Evolutionary conservation across 352 stramenopile species (phyloP), one percentile per base, ranked within the genome.

Genomic region (Plasmopara halstedii): DNA sequence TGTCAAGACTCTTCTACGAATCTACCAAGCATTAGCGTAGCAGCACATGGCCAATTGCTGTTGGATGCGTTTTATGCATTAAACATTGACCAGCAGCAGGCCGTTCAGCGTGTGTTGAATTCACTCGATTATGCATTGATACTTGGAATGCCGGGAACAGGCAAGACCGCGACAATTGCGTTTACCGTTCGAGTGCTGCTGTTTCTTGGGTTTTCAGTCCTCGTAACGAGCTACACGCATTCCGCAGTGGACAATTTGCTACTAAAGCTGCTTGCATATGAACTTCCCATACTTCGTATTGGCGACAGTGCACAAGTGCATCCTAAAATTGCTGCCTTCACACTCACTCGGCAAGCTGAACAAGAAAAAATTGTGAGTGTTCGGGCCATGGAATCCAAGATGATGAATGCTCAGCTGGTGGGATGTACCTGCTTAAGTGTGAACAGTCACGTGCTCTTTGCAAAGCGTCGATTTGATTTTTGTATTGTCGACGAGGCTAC

Each of bases 401-500:
- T 93, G 49, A 36, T 67, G 13, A 45, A 55, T 23, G 70, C 71
- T 8, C 57, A 80, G 44, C 42, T 90, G 7, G 75, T 93, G 4
- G 81, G 76, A 0, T 85, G 70, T 40, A 94, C 82, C 9, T 94
- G 82, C 46, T 38, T 94, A 14, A 77, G 73, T 19, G 66, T 88
- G 13, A 89, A 77, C 35, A 81, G 61, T 58, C 71, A 91, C 38
- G 76, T 85, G 19, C 55, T 94, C 3, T 89, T 92, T 45, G 45
- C 56, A 8, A 81, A 85, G 51, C 79, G 95, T 34, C 57, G 90
- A 14, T 99, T 98, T 56, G 97, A 99, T 65, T 94, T 98, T 49
- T 97, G 95, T 35, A 97, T 99, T 46, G 91, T 99, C 1, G 97
- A 99, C 40, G 97, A 99, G 67, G 96, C 95, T 4, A 95, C 94